A percentile compares a stretch with the other conserved stretches of the same genome.
Evolutionary conservation across 2,329 filamentous ascomycete genomes (phyloP).

Genomic region (Trichophyton rubrum): DNA sequence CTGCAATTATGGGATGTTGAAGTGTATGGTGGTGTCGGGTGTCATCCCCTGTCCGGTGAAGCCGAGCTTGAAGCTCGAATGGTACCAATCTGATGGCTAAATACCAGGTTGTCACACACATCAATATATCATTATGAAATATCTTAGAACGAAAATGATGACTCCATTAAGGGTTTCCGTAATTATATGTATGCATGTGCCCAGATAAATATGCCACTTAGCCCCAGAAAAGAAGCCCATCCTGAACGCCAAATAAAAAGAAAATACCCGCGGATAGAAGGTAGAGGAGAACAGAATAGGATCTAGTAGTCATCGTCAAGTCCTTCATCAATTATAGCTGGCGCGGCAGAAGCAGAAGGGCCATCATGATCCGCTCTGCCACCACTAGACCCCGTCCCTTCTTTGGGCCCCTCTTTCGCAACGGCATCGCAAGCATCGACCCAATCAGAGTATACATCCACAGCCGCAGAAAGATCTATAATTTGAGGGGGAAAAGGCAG

Average conservation of each 20-base stretch:
- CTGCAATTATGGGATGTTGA: background rate
- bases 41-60: background rate
- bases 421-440: conserved; percentile 81
- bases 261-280: conserved; percentile 5
- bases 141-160: background rate
- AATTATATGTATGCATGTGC: background rate
- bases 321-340: conserved; percentile 18
- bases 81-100: background rate
- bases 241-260: conserved; percentile 1
- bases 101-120: background rate
- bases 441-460: conserved; percentile 97
- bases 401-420: conserved; percentile 42
- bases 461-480: conserved; percentile 71
- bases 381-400: conserved; percentile 5
- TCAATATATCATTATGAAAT: background rate
- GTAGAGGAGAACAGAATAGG: background rate
- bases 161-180: background rate
- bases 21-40: background rate
- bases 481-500: background rate
- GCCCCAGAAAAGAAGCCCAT: background rate
- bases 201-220: background rate
- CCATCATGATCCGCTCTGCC: conserved; percentile 2
- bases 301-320: conserved; percentile 37
- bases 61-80: background rate
- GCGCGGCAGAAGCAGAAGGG: conserved; percentile 2